These are phyloP conservation scores for Verticillium nonalfalfae DNA, from an alignment of 2,329 filamentous ascomycete species.

Conservation along the genomic window DNA sequence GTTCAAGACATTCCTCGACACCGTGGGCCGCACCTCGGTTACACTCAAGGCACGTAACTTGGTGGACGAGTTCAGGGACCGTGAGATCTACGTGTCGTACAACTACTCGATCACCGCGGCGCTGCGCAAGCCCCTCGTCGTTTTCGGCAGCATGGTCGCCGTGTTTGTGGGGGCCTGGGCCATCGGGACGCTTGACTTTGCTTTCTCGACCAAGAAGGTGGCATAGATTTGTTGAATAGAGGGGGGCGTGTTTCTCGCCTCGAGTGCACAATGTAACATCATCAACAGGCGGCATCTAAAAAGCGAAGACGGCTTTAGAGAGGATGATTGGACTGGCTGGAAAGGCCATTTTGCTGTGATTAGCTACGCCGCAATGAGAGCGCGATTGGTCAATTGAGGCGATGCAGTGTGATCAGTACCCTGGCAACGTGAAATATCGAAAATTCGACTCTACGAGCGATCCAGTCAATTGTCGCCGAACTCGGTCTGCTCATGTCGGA, in stretches of 20 bases:
- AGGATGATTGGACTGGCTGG: slow-evolving; percentile 7
- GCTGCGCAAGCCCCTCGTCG: slow-evolving; percentile 79
- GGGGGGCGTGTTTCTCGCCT: slow-evolving; percentile 1
- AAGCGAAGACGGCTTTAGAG: slow-evolving; percentile 10
- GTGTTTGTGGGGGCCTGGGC: slow-evolving; percentile 71
- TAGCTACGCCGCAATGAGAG: background rate
- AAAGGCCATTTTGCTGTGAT: background rate
- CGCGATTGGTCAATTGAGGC: background rate
- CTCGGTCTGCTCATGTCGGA: no score
- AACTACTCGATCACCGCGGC: slow-evolving; percentile 70
- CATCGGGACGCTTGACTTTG: slow-evolving; percentile 72
- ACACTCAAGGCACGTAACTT: slow-evolving; percentile 78
- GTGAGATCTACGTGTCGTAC: slow-evolving; percentile 80
- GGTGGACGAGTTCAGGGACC: slow-evolving; percentile 82
- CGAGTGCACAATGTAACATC: slow-evolving; percentile 12
- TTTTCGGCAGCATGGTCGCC: slow-evolving; percentile 67
- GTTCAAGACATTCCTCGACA: slow-evolving; percentile 93
- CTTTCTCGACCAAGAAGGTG: slow-evolving; percentile 49
- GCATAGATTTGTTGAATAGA: slow-evolving; percentile 1
- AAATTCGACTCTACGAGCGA: background rate
- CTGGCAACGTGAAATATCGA: background rate
- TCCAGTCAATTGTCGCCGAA: background rate
- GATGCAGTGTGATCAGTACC: background rate
- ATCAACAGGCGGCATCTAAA: slow-evolving; percentile 8
- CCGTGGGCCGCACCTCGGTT: slow-evolving; percentile 77